These are phyloP conservation scores for Aspergillus cristatus DNA, from an alignment of 495 filamentous ascomycete genomes.

Conservation along the genomic window DNA sequence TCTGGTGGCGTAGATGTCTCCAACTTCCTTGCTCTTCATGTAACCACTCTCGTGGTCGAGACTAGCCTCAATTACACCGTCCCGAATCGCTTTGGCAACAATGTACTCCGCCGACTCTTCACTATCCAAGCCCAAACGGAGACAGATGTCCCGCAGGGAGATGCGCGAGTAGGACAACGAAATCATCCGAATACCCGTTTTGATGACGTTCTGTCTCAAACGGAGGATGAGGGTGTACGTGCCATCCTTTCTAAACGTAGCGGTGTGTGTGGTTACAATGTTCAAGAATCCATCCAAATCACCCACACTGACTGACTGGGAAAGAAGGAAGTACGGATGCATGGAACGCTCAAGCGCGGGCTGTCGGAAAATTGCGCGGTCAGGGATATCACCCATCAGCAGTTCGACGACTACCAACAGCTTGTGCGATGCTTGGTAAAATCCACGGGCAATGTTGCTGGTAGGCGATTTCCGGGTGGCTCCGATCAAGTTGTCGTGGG, in stretches of 20 bases:
- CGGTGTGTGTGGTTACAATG: conserved; percentile 67
- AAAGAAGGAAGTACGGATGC: conserved; percentile 83
- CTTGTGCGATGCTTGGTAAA: conserved; percentile 92
- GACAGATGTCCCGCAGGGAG: conserved; percentile 94
- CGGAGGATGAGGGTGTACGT: conserved; percentile 94
- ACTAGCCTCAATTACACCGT: conserved; percentile 94
- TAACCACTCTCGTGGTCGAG: conserved; percentile 89
- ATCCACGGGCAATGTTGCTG: conserved; percentile 78
- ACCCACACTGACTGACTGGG: conserved; percentile 90
- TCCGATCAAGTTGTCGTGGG: conserved; percentile 85
- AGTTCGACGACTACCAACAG: conserved; percentile 90
- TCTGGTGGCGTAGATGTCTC: conserved; percentile 90
- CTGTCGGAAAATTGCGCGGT: conserved; percentile 86
- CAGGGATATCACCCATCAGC: conserved; percentile 97
- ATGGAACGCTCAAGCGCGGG: conserved; percentile 75
- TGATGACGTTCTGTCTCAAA: conserved; percentile 96
- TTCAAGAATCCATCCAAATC: conserved; percentile 87
- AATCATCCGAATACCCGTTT: conserved; percentile 98
- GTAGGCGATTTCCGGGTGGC: conserved; percentile 92
- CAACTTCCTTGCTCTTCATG: conserved; percentile 96
- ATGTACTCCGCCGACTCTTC: conserved; percentile 98
- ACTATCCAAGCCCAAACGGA: conserved; percentile 80
- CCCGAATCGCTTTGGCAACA: conserved; percentile 95
- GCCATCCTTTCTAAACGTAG: conserved; percentile 82
- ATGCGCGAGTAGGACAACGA: conserved; percentile 95